These are phyloP conservation scores for Cicer cuneatum DNA, from an alignment of 306 rosid species.

Conservation along the genomic window DNA sequence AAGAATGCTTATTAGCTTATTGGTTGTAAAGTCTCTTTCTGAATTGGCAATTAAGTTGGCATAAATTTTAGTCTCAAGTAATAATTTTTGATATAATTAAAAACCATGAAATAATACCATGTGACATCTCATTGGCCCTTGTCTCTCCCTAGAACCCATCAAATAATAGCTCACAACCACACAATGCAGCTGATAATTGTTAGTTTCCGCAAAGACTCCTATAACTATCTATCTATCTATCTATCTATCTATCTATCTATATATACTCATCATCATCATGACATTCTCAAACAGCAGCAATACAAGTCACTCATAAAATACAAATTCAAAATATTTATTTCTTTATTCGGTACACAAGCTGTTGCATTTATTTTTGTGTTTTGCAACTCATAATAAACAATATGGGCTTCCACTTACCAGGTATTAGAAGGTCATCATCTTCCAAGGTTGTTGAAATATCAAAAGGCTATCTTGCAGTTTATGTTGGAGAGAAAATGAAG, in stretches of 20 bases:
- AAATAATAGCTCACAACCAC: constrained; percentile 21
- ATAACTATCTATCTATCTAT: constrained; percentile 7
- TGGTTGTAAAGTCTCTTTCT: constrained; percentile 36
- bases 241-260: constrained; percentile 21
- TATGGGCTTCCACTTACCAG: constrained; percentile 43
- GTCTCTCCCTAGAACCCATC: constrained; percentile 7
- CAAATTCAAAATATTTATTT: constrained; percentile 7
- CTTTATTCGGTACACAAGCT: constrained; percentile 21
- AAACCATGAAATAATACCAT: constrained; percentile 19
- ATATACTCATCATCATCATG: constrained; percentile 30
- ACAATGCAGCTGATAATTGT: background rate
- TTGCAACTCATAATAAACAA: constrained; percentile 20
- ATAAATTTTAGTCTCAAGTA: constrained; percentile 10
- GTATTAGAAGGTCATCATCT: constrained; percentile 38
- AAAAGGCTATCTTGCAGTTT: constrained; percentile 49
- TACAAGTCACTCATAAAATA: constrained; percentile 13
- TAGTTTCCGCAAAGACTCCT: background rate
- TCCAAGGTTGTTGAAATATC: constrained; percentile 43
- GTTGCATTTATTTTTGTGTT: background rate
- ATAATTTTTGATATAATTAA: constrained; percentile 5
- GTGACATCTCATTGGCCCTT: constrained; percentile 18
- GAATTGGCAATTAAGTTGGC: background rate
- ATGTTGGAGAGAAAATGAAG: background rate
- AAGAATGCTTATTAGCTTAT: constrained; percentile 11
- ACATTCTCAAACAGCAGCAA: constrained; percentile 25